Conservation (phyloP, 805 yeast species). For the Sporopachydermia lactativora region DNA sequence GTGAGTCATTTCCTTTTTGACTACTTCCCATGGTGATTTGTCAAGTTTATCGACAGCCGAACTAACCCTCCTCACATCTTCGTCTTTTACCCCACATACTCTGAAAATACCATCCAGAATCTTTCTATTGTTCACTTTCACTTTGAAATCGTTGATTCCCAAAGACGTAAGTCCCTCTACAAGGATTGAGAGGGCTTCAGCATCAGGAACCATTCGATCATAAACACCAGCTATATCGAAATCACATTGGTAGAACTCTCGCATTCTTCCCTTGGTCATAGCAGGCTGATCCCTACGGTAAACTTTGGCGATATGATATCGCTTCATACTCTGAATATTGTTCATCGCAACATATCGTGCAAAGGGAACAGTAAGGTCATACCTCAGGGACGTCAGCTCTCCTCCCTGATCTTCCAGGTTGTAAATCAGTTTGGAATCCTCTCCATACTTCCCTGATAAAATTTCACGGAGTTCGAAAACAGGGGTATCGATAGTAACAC, state of each 20-base stretch:
- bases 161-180: slow-evolving; percentile 76
- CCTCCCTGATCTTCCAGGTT: slow-evolving; percentile 98
- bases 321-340: slow-evolving; percentile 74
- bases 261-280: slow-evolving; percentile 99
- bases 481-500: slow-evolving; percentile 96
- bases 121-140: slow-evolving; percentile 91
- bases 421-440: slow-evolving; percentile 91
- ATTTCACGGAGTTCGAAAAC: slow-evolving; percentile 94
- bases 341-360: slow-evolving; percentile 97
- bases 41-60: slow-evolving; percentile 96
- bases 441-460: slow-evolving; percentile 95
- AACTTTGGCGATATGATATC: slow-evolving; percentile 96
- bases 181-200: slow-evolving; percentile 69
- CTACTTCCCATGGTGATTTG: slow-evolving; percentile 91
- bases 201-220: slow-evolving; percentile 93
- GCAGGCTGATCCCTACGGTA: slow-evolving; percentile 99
- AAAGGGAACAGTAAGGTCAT: slow-evolving; percentile 96
- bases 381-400: slow-evolving; percentile 86
- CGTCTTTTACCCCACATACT: slow-evolving; percentile 88
- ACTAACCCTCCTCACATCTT: slow-evolving; percentile 85
- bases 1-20: slow-evolving; percentile 78
- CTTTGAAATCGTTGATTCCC: slow-evolving; percentile 80
- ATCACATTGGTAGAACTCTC: slow-evolving; percentile 99
- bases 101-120: slow-evolving; percentile 91
- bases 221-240: slow-evolving; percentile 91